A percentile compares a stretch with the other conserved stretches of the same genome.
phyloP scores from a whole-genome alignment of 1,284 basidiomycete genomes.

The Quambalaria eucalypti region DNA sequence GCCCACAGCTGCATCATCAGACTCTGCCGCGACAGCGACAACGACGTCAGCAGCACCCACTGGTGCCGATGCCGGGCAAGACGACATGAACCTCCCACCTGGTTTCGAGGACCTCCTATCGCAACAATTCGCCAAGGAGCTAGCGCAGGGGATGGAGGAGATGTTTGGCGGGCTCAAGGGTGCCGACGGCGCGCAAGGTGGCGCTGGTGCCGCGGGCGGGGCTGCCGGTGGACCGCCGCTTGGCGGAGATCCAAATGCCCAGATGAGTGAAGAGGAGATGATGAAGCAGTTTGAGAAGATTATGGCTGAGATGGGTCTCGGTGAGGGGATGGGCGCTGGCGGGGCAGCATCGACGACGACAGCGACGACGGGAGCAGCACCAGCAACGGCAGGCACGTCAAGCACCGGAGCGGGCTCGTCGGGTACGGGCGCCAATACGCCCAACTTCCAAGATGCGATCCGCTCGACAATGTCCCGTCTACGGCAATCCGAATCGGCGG shows the following conservation, averaged over 20 bases:
- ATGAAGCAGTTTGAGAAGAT: slow-evolving; percentile 44
- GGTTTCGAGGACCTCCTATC: slow-evolving; percentile 29
- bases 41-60: background rate
- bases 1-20: slow-evolving; percentile 21
- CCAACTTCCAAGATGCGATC: slow-evolving; percentile 67
- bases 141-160: slow-evolving; percentile 74
- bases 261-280: slow-evolving; percentile 38
- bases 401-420: slow-evolving; percentile 11
- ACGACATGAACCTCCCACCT: slow-evolving; percentile 26
- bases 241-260: too few relatives aligned
- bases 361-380: slow-evolving; percentile 6
- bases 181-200: slow-evolving; percentile 8
- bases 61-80: slow-evolving; percentile 3
- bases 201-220: background rate
- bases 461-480: slow-evolving; percentile 70
- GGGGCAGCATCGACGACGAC: background rate
- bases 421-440: slow-evolving; percentile 20
- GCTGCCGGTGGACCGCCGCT: background rate
- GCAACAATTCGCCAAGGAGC: slow-evolving; percentile 60
- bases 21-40: slow-evolving; percentile 36
- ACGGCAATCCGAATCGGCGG: slow-evolving; percentile 59
- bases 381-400: slow-evolving; percentile 11
- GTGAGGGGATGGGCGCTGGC: slow-evolving; percentile 4
- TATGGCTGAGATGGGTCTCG: slow-evolving; percentile 32
- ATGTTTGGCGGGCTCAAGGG: slow-evolving; percentile 62